Evolutionary conservation across 2,329 filamentous ascomycete genomes (phyloP).

Genomic region (Diaporthe ilicicola): DNA sequence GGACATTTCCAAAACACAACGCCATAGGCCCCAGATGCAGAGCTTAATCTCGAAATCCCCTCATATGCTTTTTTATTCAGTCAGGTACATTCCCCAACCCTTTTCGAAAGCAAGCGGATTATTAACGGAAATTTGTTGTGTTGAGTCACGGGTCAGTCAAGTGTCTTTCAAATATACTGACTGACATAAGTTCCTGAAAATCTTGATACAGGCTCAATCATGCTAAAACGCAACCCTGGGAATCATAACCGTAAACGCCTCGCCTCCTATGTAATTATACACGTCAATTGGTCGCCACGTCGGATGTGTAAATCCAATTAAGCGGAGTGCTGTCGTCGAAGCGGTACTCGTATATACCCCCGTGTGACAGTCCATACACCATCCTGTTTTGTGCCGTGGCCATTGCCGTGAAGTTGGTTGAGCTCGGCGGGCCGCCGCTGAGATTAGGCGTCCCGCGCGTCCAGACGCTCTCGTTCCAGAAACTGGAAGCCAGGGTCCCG

Average conservation of each 20-base stretch:
- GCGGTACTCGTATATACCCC: constrained; percentile 1
- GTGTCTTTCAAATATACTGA: not conserved
- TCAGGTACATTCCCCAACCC: too few relatives aligned
- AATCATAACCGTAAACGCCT: constrained; percentile 19
- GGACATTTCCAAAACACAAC: too few relatives aligned
- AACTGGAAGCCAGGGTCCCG: not conserved
- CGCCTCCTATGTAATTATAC: constrained; percentile 9
- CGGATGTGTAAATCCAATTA: constrained; percentile 2
- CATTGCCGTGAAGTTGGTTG: not conserved
- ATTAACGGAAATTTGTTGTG: too few relatives aligned
- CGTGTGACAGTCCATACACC: constrained; percentile 11
- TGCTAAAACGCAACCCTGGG: constrained; percentile 15
- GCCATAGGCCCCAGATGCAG: too few relatives aligned
- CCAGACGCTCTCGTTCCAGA: not conserved
- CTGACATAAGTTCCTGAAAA: not conserved
- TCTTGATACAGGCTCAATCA: constrained; percentile 4
- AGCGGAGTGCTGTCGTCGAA: constrained; percentile 2
- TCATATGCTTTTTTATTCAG: too few relatives aligned
- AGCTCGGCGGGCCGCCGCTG: not conserved
- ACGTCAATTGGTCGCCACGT: constrained; percentile 3
- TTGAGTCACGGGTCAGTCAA: not conserved
- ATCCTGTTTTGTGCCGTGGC: constrained; percentile 14
- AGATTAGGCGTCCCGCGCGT: not conserved
- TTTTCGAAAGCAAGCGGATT: too few relatives aligned
- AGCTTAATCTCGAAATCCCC: too few relatives aligned